phyloP scores from a whole-genome alignment of 225 moss, liverwort and hornwort genomes.

The Rhytidiadelphus loreus region DNA sequence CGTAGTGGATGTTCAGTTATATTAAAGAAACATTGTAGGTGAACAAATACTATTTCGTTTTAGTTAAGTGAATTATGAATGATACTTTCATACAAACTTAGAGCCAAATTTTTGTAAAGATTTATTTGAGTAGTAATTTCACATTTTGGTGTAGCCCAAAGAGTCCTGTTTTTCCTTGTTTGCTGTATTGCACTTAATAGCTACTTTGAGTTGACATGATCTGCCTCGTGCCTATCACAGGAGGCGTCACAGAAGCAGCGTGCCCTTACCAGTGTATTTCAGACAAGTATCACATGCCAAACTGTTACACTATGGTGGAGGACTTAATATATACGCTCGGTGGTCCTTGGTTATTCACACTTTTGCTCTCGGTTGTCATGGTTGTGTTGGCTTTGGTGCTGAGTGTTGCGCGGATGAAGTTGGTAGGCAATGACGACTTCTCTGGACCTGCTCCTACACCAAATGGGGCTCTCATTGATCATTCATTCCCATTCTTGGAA shows the following conservation, averaged over 20 bases:
- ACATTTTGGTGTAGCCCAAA: not conserved
- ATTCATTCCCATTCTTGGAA: constrained; percentile 92
- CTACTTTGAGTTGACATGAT: not conserved
- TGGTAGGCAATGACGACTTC: constrained; percentile 94
- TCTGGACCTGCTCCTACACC: constrained; percentile 78
- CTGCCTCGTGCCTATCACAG: constrained; percentile 23
- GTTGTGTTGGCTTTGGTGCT: constrained; percentile 84
- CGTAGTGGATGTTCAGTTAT: not conserved
- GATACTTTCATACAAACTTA: not conserved
- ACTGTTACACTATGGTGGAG: constrained; percentile 92
- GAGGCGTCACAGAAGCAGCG: constrained; percentile 54
- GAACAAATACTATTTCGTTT: not conserved
- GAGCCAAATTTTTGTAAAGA: not conserved
- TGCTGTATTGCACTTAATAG: not conserved
- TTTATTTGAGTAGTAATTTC: not conserved
- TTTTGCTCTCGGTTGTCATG: constrained; percentile 72
- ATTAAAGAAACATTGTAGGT: not conserved
- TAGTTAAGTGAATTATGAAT: not conserved
- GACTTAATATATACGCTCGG: constrained; percentile 87
- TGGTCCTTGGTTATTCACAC: constrained; percentile 85
- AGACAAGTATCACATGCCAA: constrained; percentile 87
- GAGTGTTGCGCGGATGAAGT: constrained; percentile 91
- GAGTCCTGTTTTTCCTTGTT: not conserved
- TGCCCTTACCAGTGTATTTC: constrained; percentile 81
- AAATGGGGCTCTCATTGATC: constrained; percentile 72